These are phyloP conservation scores for Mucor indicus DNA, from an alignment of 371 early-diverging fungal species.

Conservation along the genomic window DNA sequence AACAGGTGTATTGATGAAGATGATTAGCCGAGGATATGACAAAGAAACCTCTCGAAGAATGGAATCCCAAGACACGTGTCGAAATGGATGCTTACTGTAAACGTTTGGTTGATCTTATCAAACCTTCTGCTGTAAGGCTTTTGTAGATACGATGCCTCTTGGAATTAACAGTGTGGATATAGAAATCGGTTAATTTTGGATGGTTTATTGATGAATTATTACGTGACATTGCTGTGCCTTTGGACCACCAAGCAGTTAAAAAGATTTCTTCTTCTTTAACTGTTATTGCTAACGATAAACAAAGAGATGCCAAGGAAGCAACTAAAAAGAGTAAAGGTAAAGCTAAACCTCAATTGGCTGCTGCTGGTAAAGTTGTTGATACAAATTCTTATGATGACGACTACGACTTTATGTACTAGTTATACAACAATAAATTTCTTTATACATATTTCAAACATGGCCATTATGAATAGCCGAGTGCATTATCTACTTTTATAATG, in stretches of 20 bases:
- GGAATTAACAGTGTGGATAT: too few relatives aligned
- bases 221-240: conserved; percentile 71
- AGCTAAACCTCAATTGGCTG: conserved; percentile 53
- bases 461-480: too few relatives aligned
- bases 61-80: conserved; percentile 78
- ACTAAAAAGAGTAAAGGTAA: conserved; percentile 69
- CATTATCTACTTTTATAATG: too few relatives aligned
- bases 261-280: conserved; percentile 74
- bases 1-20: too few relatives aligned
- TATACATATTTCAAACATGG: too few relatives aligned
- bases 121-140: conserved; percentile 61
- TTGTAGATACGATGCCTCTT: too few relatives aligned
- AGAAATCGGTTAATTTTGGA: conserved; percentile 52
- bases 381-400: conserved; percentile 74
- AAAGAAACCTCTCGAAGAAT: conserved; percentile 56
- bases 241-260: conserved; percentile 81
- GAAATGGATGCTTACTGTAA: conserved; percentile 81
- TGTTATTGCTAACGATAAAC: conserved; percentile 89
- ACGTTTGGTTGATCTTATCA: conserved; percentile 67
- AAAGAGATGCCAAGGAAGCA: conserved; percentile 71
- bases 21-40: too few relatives aligned
- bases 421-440: too few relatives aligned
- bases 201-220: conserved; percentile 78
- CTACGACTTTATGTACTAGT: too few relatives aligned
- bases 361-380: conserved; percentile 44